Percentiles rank a stretch among this genome's conserved stretches.
Evolutionary conservation across 495 filamentous ascomycete genomes (phyloP).

Genomic region (Amphirosellinia nigrospora): DNA sequence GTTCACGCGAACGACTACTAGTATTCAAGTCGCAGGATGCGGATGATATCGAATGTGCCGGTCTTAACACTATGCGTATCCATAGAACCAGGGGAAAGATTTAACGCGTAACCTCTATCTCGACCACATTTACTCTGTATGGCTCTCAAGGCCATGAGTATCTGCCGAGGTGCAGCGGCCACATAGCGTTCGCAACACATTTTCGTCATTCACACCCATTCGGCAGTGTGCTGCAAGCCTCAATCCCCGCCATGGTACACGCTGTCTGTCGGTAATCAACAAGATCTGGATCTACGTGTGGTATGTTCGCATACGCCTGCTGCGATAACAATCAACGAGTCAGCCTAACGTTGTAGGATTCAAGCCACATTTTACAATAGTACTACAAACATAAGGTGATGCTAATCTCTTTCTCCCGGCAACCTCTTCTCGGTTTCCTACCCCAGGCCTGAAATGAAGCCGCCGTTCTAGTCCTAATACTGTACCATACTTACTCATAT

Average conservation of each 20-base stretch:
- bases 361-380: background rate
- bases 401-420: conserved; percentile 5
- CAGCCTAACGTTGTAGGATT: background rate
- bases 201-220: background rate
- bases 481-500: background rate
- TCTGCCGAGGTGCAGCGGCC: background rate
- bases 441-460: background rate
- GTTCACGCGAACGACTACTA: background rate
- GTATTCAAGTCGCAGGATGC: background rate
- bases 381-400: background rate
- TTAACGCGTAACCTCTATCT: no score
- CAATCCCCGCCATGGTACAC: background rate
- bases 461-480: background rate
- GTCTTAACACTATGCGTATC: no score
- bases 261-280: background rate
- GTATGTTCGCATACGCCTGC: background rate
- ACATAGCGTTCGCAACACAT: background rate
- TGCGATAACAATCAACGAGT: background rate
- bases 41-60: no score
- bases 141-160: no score
- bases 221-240: background rate
- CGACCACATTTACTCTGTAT: no score
- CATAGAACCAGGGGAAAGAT: no score
- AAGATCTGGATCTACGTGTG: background rate
- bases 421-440: background rate